A percentile compares a stretch with the other conserved stretches of the same genome.
phyloP scores from a whole-genome alignment of 176 grass and related monocot species.

The Saccharum spontaneum region DNA sequence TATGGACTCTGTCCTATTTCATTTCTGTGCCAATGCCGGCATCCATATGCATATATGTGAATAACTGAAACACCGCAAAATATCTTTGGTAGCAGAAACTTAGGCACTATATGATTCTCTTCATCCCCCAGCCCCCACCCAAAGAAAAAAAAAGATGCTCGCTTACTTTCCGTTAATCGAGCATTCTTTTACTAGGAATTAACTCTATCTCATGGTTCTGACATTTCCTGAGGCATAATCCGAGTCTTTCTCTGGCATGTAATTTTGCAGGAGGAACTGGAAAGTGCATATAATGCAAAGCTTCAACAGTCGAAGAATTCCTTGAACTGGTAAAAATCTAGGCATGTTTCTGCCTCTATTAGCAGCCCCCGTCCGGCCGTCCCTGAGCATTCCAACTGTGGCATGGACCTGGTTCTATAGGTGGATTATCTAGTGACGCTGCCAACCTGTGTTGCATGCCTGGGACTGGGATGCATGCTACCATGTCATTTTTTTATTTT shows the following conservation, averaged over 20 bases:
- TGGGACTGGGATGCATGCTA: too few relatives aligned
- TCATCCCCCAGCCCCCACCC: background rate
- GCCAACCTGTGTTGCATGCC: background rate
- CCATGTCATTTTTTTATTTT: too few relatives aligned
- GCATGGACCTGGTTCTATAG: background rate
- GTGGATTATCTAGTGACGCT: background rate
- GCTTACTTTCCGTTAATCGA: too few relatives aligned
- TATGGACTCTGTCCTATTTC: slow-evolving; percentile 15
- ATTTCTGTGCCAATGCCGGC: background rate
- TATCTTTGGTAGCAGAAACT: background rate
- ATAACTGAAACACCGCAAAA: background rate
- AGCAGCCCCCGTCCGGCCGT: background rate
- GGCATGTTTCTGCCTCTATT: background rate
- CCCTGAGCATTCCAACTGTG: background rate
- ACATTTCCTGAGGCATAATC: too few relatives aligned
- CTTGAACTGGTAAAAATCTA: slow-evolving; percentile 52
- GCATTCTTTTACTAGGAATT: too few relatives aligned
- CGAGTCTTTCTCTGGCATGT: background rate
- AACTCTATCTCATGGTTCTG: too few relatives aligned
- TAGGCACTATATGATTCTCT: background rate
- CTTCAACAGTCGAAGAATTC: slow-evolving; percentile 68
- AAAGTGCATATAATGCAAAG: slow-evolving; percentile 65
- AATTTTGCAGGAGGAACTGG: slow-evolving; percentile 73
- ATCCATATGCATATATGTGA: background rate
- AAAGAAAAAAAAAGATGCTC: background rate